Evolutionary conservation across 1,284 basidiomycete species (phyloP).

Genomic region (Waitea zeae): DNA sequence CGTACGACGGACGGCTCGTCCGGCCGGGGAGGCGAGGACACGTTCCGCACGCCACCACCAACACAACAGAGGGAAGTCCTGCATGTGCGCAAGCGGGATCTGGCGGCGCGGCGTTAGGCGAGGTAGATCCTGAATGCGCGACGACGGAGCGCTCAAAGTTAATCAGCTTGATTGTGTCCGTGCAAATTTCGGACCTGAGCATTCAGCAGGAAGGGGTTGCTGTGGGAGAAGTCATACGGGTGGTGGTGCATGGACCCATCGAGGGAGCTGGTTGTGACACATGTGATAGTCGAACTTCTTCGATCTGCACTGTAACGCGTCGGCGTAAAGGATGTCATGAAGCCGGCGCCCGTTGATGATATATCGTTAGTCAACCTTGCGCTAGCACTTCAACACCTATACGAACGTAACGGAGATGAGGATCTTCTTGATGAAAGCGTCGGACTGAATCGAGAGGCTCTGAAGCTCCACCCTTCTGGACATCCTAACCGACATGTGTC

Average conservation of each 20-base stretch:
- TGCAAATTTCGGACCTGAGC: conserved; percentile 46
- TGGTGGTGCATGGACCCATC: conserved; percentile 65
- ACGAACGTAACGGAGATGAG: too few species aligned
- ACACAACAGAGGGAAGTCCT: conserved; percentile 4
- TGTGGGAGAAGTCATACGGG: conserved; percentile 56
- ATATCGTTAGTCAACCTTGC: too few species aligned
- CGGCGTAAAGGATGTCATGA: conserved; percentile 49
- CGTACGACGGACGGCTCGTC: conserved; percentile 4
- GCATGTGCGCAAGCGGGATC: conserved; percentile 37
- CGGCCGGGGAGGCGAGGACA: conserved; percentile 6
- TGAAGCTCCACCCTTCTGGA: too few species aligned
- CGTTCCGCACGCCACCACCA: conserved; percentile 8
- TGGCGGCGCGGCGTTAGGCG: conserved; percentile 46
- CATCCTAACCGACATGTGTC: too few species aligned
- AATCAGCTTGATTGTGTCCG: conserved; percentile 59
- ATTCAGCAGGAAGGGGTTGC: conserved; percentile 64
- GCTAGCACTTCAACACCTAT: too few species aligned
- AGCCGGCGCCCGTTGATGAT: conserved; percentile 64
- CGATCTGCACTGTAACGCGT: conserved; percentile 24
- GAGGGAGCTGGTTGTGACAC: conserved; percentile 68
- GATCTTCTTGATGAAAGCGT: too few species aligned
- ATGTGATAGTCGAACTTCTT: conserved; percentile 59
- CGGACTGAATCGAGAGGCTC: too few species aligned
- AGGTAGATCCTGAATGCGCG: conserved; percentile 37
- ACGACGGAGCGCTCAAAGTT: conserved; percentile 72